A percentile compares a stretch with the other conserved stretches of the same genome.
Conservation (phyloP, 352 stramenopile species). For the Phytophthora boehmeriae region DNA sequence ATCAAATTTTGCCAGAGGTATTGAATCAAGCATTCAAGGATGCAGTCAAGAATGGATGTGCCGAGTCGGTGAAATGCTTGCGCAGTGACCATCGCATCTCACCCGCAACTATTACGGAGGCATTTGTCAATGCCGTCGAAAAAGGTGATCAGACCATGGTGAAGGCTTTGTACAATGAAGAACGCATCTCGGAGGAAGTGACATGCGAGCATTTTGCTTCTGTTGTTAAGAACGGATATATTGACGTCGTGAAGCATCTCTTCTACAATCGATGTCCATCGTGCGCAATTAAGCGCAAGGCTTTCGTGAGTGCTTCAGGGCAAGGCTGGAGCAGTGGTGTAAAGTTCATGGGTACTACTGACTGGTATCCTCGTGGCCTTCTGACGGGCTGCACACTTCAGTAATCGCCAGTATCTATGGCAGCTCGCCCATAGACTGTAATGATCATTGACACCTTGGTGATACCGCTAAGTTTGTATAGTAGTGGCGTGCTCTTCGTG, state of each 20-base stretch:
- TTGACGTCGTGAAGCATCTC: neutral
- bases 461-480: too few species aligned
- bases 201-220: neutral
- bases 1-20: neutral
- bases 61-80: neutral
- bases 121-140: neutral
- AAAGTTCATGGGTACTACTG: neutral
- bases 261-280: conserved; percentile 1
- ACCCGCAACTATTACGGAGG: neutral
- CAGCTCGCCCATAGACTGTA: too few species aligned
- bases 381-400: neutral
- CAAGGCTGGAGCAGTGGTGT: neutral
- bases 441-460: too few species aligned
- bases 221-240: neutral
- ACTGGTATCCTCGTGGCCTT: neutral
- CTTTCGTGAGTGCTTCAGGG: neutral
- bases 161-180: conserved; percentile 1
- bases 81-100: neutral
- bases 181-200: neutral
- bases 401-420: too few species aligned
- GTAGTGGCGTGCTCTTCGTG: too few species aligned
- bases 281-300: neutral
- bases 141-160: neutral
- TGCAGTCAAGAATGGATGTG: too few species aligned
- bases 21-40: neutral